A percentile compares a stretch with the other conserved stretches of the same genome.
These are phyloP conservation scores for Lepidium didymum DNA, from an alignment of 345 rosid species.

Conservation along the genomic window DNA sequence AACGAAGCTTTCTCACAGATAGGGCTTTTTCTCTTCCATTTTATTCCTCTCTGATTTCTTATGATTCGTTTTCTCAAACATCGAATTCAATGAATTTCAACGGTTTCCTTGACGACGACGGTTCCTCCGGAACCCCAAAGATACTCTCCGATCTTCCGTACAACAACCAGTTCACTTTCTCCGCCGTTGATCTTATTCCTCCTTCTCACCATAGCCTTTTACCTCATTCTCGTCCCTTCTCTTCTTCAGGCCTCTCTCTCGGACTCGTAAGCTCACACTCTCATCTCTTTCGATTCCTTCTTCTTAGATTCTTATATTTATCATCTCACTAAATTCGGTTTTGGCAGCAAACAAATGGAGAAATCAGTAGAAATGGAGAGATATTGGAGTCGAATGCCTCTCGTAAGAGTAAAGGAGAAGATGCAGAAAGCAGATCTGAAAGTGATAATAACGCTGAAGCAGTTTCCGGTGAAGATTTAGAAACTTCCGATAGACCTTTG, in stretches of 20 bases:
- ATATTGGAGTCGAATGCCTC: conserved; percentile 19
- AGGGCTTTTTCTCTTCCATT: conserved; percentile 35
- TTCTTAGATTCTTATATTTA: not conserved
- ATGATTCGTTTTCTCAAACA: not conserved
- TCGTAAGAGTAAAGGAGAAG: conserved; percentile 41
- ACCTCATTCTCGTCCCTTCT: conserved; percentile 21
- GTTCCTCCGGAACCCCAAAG: conserved; percentile 11
- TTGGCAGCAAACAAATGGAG: conserved; percentile 33
- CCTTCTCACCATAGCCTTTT: conserved; percentile 17
- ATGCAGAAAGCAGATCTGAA: conserved; percentile 83
- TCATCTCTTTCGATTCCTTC: not conserved
- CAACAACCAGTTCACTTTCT: conserved; percentile 17
- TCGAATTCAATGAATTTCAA: conserved; percentile 30
- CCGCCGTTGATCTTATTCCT: conserved; percentile 16
- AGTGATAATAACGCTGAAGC: conserved; percentile 86
- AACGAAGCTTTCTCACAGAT: conserved; percentile 38
- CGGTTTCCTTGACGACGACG: conserved; percentile 19
- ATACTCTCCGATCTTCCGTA: conserved; percentile 29
- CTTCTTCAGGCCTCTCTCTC: conserved; percentile 38
- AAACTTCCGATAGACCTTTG: conserved; percentile 60
- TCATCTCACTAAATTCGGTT: too few relatives aligned
- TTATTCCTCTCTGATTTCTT: conserved; percentile 23
- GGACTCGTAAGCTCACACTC: conserved; percentile 27
- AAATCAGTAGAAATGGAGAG: conserved; percentile 24
- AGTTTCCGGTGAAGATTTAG: conserved; percentile 78